Conservation (phyloP, 306 rosid species). For the Castanospermum australe region DNA sequence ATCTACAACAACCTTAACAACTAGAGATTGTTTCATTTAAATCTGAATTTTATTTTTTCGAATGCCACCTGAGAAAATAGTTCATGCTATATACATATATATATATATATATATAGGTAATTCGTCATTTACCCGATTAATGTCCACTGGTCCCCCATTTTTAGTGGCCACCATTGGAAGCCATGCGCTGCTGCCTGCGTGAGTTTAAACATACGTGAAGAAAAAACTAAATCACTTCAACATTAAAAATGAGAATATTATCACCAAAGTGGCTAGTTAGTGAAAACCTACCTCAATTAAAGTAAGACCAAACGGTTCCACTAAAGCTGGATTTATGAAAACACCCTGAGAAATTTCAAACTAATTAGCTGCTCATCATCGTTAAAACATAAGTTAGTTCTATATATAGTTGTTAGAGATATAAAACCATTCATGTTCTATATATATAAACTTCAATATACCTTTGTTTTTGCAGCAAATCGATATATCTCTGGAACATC, state of each 20-base stretch:
- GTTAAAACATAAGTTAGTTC: neutral
- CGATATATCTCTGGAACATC: conserved; percentile 77
- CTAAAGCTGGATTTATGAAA: conserved; percentile 73
- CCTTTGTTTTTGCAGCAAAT: conserved; percentile 74
- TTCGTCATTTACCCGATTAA: conserved; percentile 48
- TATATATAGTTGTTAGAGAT: too few species aligned
- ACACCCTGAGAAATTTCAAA: conserved; percentile 54
- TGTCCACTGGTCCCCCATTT: conserved; percentile 80
- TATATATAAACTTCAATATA: conserved; percentile 18
- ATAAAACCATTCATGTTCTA: too few species aligned
- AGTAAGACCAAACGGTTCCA: conserved; percentile 74
- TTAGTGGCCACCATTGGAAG: conserved; percentile 74
- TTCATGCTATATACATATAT: neutral
- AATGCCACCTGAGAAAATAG: conserved; percentile 1
- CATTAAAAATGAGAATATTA: conserved; percentile 8
- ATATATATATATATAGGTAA: neutral
- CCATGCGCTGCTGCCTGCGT: conserved; percentile 70
- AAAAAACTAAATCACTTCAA: neutral
- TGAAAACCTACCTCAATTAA: conserved; percentile 60
- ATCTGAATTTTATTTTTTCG: neutral
- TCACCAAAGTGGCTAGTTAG: neutral
- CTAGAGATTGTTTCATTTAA: neutral
- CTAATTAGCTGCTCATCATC: conserved; percentile 8
- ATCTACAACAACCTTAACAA: neutral
- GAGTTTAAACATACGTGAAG: neutral